A percentile compares a stretch with the other conserved stretches of the same genome.
Evolutionary conservation across 2,329 filamentous ascomycete genomes (phyloP).

Genomic region (Sarocladiaceae sp.): DNA sequence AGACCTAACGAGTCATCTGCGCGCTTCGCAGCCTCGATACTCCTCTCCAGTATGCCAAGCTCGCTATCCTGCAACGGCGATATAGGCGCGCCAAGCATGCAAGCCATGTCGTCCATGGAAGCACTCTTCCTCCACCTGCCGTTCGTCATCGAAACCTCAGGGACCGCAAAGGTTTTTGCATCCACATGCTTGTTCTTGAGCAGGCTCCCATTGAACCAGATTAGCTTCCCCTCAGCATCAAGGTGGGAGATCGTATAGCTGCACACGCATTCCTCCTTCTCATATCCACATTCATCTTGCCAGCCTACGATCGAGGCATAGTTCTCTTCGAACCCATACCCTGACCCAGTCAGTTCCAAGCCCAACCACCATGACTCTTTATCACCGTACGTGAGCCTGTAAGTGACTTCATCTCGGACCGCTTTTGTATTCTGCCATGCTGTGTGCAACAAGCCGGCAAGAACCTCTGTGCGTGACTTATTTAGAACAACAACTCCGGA

Average conservation of each 20-base stretch:
- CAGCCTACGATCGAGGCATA: constrained; percentile 38
- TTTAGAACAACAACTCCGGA: constrained; percentile 37
- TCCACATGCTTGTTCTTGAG: constrained; percentile 33
- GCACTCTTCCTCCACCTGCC: too few relatives aligned
- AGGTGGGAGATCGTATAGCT: constrained; percentile 38
- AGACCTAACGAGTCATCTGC: too few relatives aligned
- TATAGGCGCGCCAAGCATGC: too few relatives aligned
- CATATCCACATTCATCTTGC: constrained; percentile 2
- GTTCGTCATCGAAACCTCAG: too few relatives aligned
- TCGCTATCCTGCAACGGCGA: too few relatives aligned
- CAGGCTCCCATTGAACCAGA: constrained; percentile 41
- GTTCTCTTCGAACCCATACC: constrained; percentile 34
- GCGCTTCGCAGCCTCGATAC: too few relatives aligned
- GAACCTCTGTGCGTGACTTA: constrained; percentile 30
- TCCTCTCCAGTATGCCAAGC: too few relatives aligned
- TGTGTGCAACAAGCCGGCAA: constrained; percentile 35
- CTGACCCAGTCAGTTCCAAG: constrained; percentile 32
- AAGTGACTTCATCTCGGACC: constrained; percentile 35
- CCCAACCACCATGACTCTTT: constrained; percentile 45
- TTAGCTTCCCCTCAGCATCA: constrained; percentile 28
- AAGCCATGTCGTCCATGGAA: too few relatives aligned
- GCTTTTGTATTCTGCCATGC: constrained; percentile 40
- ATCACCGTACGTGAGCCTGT: constrained; percentile 37
- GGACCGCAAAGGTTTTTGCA: too few relatives aligned
- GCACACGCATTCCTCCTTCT: constrained; percentile 25